Evolutionary conservation across 192 early-diverging fungal genomes (phyloP), one percentile per base, ranked within the genome.

Genomic region (Umbelopsis ramanniana): DNA sequence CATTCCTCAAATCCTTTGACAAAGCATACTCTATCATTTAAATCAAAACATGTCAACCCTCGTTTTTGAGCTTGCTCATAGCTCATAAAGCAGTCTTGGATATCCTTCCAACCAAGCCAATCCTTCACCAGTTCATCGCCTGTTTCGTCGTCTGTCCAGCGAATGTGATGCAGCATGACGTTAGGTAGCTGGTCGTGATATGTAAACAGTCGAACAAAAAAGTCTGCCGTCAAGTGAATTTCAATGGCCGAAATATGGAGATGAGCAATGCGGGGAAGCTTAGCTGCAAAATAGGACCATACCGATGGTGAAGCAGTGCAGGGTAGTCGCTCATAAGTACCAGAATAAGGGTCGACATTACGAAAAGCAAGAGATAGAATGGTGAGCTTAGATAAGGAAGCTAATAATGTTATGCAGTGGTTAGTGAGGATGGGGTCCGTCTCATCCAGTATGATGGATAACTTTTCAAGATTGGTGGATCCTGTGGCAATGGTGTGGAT

Each of bases 161-260:
- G 52, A 38, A 80, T 67, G 10, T 76, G 74, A 54, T 80, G 78
- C 10, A 80, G 69, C 52, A 80, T 70, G 24, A 80, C 67, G 35
- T 75, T 63, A 12, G 68, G 67, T 12, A 73, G 29, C 15, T 26
- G 33, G 0, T n/a, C 4, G 12, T 68, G 66, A 26, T 66, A 26
- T 17, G 24, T 55, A 37, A 79, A 60, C 22, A 79, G 19, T 19
- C 37, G 35, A 19, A 46, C 17, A 26, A 78, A 48, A 38, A 74
- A 74, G 17, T 78, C 69, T n/a, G 52, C 35, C 1, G 53, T 66
- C 3, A 78, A 66, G 1, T 67, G 37, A 15, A 80, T 14, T 33
- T 55, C 48, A 17, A 43, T 47, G 0, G 78, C 71, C 7, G 74
- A 73, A 35, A 80, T 70, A 46, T 80, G 71, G 5, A 80, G 19